Evolutionary conservation across 129 eudicot species (phyloP).

Genomic region (Flaveria sonorensis): DNA sequence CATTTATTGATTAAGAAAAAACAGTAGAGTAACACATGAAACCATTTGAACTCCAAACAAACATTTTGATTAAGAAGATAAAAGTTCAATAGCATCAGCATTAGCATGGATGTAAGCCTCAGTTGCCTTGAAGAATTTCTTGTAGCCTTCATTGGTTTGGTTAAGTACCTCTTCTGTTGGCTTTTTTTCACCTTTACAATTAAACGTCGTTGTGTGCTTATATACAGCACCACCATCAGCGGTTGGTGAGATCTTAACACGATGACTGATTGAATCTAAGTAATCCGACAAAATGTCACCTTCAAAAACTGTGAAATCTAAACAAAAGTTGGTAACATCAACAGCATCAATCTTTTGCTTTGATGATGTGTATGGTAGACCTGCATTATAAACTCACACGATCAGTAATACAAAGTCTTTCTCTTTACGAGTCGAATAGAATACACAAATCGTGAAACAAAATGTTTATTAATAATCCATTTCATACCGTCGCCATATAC

Average conservation of each 20-base stretch:
- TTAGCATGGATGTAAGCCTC: constrained; percentile 24
- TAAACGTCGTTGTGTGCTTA: constrained; percentile 18
- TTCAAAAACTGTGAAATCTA: constrained; percentile 27
- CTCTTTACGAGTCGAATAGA: no score
- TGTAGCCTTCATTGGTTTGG: constrained; percentile 26
- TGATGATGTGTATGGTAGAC: constrained; percentile 22
- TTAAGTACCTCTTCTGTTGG: constrained; percentile 27
- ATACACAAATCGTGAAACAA: neutral
- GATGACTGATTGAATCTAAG: constrained; percentile 30
- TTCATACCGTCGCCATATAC: constrained; percentile 45
- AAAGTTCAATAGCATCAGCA: neutral
- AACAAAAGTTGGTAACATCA: constrained; percentile 22
- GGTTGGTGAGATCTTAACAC: constrained; percentile 15
- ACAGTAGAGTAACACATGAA: constrained; percentile 7
- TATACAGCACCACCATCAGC: constrained; percentile 31
- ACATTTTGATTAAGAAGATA: neutral
- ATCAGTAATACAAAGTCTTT: neutral
- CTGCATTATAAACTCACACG: constrained; percentile 1
- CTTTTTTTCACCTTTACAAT: constrained; percentile 18
- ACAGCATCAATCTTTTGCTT: constrained; percentile 30
- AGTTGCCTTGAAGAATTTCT: constrained; percentile 22
- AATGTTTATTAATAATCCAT: neutral
- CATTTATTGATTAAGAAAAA: neutral
- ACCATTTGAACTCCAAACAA: neutral
- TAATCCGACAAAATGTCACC: constrained; percentile 25